Evolutionary conservation across 495 filamentous ascomycete genomes (phyloP), one percentile per base, ranked within the genome.

Genomic region (Baudoinia panamericana): DNA sequence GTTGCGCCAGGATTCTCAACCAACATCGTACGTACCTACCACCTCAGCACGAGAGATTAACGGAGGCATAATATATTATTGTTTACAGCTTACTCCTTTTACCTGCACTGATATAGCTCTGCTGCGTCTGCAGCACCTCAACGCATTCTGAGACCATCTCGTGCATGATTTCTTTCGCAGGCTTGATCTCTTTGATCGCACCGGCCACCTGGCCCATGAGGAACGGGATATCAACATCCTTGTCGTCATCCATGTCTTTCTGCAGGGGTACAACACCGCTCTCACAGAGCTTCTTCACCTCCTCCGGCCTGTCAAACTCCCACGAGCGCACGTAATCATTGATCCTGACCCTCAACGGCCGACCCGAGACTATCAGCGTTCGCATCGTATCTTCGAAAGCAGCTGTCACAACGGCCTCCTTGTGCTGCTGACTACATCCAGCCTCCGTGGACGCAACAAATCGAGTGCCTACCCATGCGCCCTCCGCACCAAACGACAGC

Each of bases 181-280:
- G 85, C 63, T 82, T 71, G 28, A 95, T 70, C 34, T 78, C 71
- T 27, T 62, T 57, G 19, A 95, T 75, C 8, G 72, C 65, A 2
- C 79, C 88, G 0, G 84, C 80, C 12, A 94, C 85, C 65, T 92
- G 83, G n/a, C 85, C 85, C 85, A 94, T 94, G 48, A 94, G 49
- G 59, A 84, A 86, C 21, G 85, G 85, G 41, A 78, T 65, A 54
- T 93, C 84, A 26, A 90, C 63, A 44, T 90, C 83, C 39, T 72
- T 73, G 15, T 64, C 69, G 13, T 64, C 69, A 30, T 88, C 80
- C 57, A 93, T 59, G 61, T 93, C 85, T 55, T 79, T 64, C 63
- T 78, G 71, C 53, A 92, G 63, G 1, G 85, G 85, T 47, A 90
- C 78, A 21, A 90, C 56, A 2, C 85, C 85, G 52, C 69, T 64